Conservation (phyloP, 345 rosid genomes). For the Eucalyptus curtisii region DNA sequence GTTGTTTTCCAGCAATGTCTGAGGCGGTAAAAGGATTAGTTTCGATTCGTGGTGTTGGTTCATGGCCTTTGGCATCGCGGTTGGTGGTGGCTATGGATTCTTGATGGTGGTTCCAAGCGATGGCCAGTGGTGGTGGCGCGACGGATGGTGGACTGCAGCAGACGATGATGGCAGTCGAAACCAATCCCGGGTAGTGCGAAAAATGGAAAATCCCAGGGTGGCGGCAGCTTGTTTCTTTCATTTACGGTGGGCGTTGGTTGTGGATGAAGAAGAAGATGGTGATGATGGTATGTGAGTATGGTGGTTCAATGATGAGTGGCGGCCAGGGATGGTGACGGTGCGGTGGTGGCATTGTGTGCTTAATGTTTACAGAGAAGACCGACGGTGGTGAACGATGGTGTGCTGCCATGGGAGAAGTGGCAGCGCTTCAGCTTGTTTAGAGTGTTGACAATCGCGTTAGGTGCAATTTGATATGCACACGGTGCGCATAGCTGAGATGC, state of each 20-base stretch:
- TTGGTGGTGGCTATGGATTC: background rate
- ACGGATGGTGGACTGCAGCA: background rate
- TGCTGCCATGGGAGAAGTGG: background rate
- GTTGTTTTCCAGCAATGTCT: background rate
- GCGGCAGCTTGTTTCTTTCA: background rate
- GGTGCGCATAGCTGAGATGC: background rate
- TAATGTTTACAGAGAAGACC: background rate
- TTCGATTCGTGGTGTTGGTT: background rate
- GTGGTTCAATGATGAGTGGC: background rate
- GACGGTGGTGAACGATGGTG: background rate
- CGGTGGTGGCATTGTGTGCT: background rate
- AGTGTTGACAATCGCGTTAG: background rate
- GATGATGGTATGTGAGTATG: background rate
- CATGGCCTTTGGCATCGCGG: background rate
- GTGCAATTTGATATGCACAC: background rate
- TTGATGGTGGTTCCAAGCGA: background rate
- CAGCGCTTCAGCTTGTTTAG: background rate
- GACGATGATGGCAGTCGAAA: background rate
- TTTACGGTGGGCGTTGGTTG: background rate
- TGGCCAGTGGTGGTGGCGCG: background rate
- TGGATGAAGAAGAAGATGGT: background rate
- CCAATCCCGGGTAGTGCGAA: background rate
- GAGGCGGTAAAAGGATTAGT: background rate
- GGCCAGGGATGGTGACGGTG: background rate
- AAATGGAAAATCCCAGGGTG: background rate